Percentiles rank a stretch among this genome's conserved stretches.
phyloP scores from a whole-genome alignment of 2,329 filamentous ascomycete genomes.

The Aspergillus quadrilineatus region DNA sequence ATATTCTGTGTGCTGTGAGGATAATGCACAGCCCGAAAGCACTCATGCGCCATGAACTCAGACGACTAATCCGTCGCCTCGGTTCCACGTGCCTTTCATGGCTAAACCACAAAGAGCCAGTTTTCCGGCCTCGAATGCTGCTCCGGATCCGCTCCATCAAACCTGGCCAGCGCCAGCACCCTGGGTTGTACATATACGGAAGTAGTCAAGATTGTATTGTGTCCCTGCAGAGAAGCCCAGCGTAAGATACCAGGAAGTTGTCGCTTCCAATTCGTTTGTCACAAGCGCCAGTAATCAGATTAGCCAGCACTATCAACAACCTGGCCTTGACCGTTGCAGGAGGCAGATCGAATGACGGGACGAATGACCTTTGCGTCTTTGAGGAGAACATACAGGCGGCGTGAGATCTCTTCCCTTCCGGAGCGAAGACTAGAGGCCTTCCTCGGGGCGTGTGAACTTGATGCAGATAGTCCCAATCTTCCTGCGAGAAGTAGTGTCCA shows the following conservation, averaged over 20 bases:
- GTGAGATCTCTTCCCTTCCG: background rate
- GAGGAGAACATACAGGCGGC: background rate
- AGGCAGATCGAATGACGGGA: background rate
- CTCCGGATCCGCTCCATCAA: too few relatives aligned
- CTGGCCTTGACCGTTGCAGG: background rate
- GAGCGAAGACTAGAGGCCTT: too few relatives aligned
- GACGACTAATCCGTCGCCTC: too few relatives aligned
- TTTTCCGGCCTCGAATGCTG: too few relatives aligned
- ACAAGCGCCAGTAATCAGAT: background rate
- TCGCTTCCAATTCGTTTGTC: background rate
- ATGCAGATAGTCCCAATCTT: background rate
- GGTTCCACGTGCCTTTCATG: too few relatives aligned
- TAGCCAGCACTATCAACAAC: background rate
- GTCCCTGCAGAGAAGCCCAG: too few relatives aligned
- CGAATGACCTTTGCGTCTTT: background rate
- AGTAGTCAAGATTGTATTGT: background rate
- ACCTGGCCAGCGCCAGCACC: too few relatives aligned
- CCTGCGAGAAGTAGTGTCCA: background rate
- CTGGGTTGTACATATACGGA: too few relatives aligned
- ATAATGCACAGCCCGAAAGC: too few relatives aligned
- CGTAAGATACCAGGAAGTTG: background rate
- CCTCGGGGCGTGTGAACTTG: background rate
- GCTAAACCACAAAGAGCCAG: too few relatives aligned
- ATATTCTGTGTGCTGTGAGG: too few relatives aligned
- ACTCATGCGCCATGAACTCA: too few relatives aligned